Evolutionary conservation across 2,329 filamentous ascomycete species (phyloP), one percentile per base, ranked within the genome.

Genomic region (Claviceps monticola): DNA sequence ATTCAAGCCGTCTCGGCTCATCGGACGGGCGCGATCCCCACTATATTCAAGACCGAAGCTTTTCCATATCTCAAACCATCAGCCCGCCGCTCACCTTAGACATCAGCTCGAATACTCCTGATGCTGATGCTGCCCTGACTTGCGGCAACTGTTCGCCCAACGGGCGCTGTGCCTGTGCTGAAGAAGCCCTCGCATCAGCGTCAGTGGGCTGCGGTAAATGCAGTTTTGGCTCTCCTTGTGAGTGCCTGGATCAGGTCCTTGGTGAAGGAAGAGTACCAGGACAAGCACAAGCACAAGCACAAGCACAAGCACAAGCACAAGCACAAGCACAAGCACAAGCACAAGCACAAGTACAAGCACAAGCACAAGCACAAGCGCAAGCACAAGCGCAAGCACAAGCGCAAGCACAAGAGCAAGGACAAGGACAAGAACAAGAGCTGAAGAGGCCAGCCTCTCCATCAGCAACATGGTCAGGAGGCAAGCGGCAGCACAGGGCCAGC

Each of bases 151-250:
- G 80, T 59, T 71, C 71, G 19, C 68, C 74, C 7, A 69, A 68
- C 26, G 74, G 75, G 5, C 64, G 66, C 2, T 83, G 80, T 62
- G 74, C 75, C 11, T 84, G 80, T 61, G 75, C 76, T 48, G 79
- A 83, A 21, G 72, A 79, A 54, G 78, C 73, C 34, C 67, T 83
- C 46, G 70, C 72, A n/a, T 69, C 68, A n/a, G 69, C 76, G 37
- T 62, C 72, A 6, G 62, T 77, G 23, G 81, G 79, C 21, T 89
- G 84, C 62, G 80, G 76, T 48, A 80, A 80, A 52, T 89, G 86
- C 63, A 78, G 74, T 17, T 67, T 79, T 7, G 78, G 75, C 46
- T 73, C 74, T 7, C 75, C 75, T 49, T 89, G 86, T 59, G 74
- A 80, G 59, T 86, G 83, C 56, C 72, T 83, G 37, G 71, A 76